These are phyloP conservation scores for Monsonia emarginata DNA, from an alignment of 441 rosid genomes.

Conservation along the genomic window DNA sequence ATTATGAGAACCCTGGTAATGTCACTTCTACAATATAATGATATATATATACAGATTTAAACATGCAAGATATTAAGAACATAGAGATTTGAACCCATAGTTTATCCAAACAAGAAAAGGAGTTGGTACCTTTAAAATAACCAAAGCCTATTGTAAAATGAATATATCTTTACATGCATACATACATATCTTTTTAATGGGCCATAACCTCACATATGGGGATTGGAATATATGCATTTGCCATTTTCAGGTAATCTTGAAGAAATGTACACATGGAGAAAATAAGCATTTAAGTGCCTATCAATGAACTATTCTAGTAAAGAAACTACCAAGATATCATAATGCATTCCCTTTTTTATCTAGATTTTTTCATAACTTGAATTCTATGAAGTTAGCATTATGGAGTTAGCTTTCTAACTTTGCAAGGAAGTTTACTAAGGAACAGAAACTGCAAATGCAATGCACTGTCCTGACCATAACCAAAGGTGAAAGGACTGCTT, in stretches of 20 bases:
- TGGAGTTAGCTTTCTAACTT: neutral
- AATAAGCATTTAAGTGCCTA: neutral
- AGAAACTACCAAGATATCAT: neutral
- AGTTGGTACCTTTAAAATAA: neutral
- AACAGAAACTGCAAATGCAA: neutral
- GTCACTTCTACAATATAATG: neutral
- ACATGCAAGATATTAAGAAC: neutral
- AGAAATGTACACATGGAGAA: neutral
- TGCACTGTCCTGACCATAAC: neutral
- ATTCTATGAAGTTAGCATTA: neutral
- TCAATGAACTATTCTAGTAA: neutral
- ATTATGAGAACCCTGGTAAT: conserved; percentile 7
- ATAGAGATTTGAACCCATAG: conserved; percentile 2
- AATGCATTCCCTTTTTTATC: neutral
- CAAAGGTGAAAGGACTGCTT: too few relatives aligned
- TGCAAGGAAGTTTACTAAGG: neutral
- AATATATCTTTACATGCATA: neutral
- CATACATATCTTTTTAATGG: too few relatives aligned
- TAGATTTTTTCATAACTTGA: neutral
- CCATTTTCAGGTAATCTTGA: too few relatives aligned
- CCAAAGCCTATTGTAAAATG: neutral
- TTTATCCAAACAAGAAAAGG: neutral
- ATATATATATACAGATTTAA: neutral
- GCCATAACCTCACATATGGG: too few relatives aligned
- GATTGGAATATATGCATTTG: neutral